These are phyloP conservation scores for Xylaria sp. DNA, from an alignment of 2,329 filamentous ascomycete genomes.

Conservation along the genomic window DNA sequence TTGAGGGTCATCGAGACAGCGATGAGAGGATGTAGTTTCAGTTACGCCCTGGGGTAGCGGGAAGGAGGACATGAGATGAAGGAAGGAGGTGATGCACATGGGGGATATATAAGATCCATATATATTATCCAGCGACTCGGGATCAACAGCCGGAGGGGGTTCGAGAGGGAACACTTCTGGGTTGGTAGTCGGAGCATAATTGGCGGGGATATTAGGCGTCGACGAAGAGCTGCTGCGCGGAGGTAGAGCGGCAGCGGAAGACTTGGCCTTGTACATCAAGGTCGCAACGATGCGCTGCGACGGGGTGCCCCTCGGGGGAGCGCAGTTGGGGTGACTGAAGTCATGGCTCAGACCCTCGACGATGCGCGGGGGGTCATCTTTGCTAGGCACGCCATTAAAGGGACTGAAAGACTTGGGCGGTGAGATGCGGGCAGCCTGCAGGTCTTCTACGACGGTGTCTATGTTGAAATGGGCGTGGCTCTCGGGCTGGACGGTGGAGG, in stretches of 20 bases:
- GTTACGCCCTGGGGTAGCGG: slow-evolving; percentile 64
- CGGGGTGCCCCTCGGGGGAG: slow-evolving; percentile 60
- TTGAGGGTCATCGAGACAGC: slow-evolving; percentile 70
- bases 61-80: slow-evolving; percentile 73
- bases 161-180: slow-evolving; percentile 70
- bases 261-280: slow-evolving; percentile 68
- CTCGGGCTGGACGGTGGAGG: slow-evolving; percentile 63
- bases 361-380: slow-evolving; percentile 67
- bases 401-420: slow-evolving; percentile 58
- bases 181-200: slow-evolving; percentile 69
- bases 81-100: slow-evolving; percentile 72
- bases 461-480: slow-evolving; percentile 65
- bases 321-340: slow-evolving; percentile 72
- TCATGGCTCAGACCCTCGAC: slow-evolving; percentile 72
- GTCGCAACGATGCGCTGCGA: slow-evolving; percentile 69
- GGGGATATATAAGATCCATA: slow-evolving; percentile 75
- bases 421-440: slow-evolving; percentile 54
- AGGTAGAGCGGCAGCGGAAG: slow-evolving; percentile 48
- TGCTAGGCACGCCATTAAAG: slow-evolving; percentile 71
- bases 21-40: slow-evolving; percentile 69
- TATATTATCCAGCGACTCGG: slow-evolving; percentile 71
- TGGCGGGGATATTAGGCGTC: slow-evolving; percentile 59
- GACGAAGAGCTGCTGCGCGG: slow-evolving; percentile 53
- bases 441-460: slow-evolving; percentile 72
- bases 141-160: slow-evolving; percentile 63